Percentiles rank a stretch among this genome's conserved stretches.
These are phyloP conservation scores for Pyrus bretschneideri DNA, from an alignment of 306 rosid species.

Conservation along the genomic window DNA sequence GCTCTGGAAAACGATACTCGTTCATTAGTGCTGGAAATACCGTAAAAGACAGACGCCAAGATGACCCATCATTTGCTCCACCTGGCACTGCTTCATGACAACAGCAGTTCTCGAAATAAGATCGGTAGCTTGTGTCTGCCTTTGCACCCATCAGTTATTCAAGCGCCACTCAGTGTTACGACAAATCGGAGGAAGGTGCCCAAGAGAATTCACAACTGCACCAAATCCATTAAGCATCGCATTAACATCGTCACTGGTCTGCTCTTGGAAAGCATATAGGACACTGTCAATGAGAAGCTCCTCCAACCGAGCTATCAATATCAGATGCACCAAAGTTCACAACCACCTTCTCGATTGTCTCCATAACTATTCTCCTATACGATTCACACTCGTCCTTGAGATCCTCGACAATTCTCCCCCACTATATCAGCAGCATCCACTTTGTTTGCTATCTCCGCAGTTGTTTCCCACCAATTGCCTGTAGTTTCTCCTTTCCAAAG, in stretches of 20 bases:
- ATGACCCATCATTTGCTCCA: conserved; percentile 95
- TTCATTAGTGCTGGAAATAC: conserved; percentile 93
- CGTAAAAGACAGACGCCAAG: conserved; percentile 78
- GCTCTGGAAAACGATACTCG: conserved; percentile 91
- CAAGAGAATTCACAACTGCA: conserved; percentile 91
- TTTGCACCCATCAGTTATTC: conserved; percentile 88
- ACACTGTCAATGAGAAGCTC: conserved; percentile 91
- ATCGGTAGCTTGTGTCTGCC: conserved; percentile 96
- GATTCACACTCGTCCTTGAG: conserved; percentile 98
- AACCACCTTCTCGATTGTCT: conserved; percentile 93
- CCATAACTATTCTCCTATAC: conserved; percentile 96
- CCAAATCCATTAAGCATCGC: conserved; percentile 97
- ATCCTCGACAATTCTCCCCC: conserved; percentile 91
- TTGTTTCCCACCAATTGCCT: conserved; percentile 93
- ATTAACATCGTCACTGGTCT: conserved; percentile 94
- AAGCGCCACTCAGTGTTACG: conserved; percentile 95
- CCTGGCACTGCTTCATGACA: conserved; percentile 97
- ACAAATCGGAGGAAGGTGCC: conserved; percentile 94
- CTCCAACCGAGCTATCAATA: conserved; percentile 79
- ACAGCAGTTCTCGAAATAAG: conserved; percentile 93
- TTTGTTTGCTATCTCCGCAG: conserved; percentile 92
- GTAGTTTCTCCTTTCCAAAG: conserved; percentile 84
- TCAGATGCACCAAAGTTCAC: conserved; percentile 84
- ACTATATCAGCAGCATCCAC: conserved; percentile 91
- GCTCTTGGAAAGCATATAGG: conserved; percentile 98